Percentiles rank a stretch among this genome's conserved stretches.
Conservation (phyloP, 257 asterid species). For the Salvia rosmarinus region DNA sequence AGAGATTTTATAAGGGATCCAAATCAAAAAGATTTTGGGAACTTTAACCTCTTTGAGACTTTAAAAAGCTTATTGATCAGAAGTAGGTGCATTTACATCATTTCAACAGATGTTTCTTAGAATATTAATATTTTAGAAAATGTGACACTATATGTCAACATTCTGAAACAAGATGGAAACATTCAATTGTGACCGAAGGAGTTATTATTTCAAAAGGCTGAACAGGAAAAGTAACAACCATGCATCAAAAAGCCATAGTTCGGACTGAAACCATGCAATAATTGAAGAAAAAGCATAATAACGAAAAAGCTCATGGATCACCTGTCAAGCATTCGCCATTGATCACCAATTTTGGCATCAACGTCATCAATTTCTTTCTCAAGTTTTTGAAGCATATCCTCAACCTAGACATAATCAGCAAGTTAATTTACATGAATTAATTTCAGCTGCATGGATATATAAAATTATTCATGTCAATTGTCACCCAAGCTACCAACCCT, state of each 20-base stretch:
- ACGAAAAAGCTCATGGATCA: constrained; percentile 30
- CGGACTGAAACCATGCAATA: not conserved
- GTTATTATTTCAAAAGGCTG: not conserved
- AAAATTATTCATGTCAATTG: constrained; percentile 2
- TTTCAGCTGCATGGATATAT: constrained; percentile 17
- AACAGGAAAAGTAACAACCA: not conserved
- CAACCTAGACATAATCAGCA: constrained; percentile 63
- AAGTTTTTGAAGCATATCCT: constrained; percentile 86
- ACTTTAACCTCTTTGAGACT: not conserved
- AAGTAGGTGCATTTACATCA: constrained; percentile 1
- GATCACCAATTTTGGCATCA: constrained; percentile 91
- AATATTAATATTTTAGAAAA: not conserved
- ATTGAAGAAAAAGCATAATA: constrained; percentile 22
- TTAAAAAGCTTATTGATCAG: not conserved
- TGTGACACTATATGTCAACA: constrained; percentile 4
- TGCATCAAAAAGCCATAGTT: not conserved
- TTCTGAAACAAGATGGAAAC: not conserved
- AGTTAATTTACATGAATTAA: constrained; percentile 22
- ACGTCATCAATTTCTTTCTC: constrained; percentile 94
- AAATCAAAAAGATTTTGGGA: too few species aligned
- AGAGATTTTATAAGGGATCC: too few species aligned
- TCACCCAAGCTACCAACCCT: too few species aligned
- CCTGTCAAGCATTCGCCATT: constrained; percentile 91
- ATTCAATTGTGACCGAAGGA: not conserved
- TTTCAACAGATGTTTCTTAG: not conserved